These are phyloP conservation scores for Actinidia polygama DNA, from an alignment of 179 eudicot species.

Conservation along the genomic window DNA sequence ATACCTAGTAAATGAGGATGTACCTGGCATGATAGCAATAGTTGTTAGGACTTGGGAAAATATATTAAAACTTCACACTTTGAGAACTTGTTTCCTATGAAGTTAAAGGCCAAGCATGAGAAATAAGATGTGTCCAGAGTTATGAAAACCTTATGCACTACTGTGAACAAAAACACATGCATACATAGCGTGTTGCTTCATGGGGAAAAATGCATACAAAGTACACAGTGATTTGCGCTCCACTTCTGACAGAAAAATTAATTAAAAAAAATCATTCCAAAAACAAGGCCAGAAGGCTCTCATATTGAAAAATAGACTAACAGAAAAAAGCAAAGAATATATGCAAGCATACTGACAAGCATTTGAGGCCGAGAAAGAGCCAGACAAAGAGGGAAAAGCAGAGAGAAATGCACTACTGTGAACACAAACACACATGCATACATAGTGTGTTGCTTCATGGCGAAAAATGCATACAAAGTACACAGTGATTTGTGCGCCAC, in stretches of 20 bases:
- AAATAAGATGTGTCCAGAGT: neutral
- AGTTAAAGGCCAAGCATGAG: neutral
- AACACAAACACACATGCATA: too few relatives aligned
- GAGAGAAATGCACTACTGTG: too few relatives aligned
- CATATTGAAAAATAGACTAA: neutral
- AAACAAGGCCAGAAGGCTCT: neutral
- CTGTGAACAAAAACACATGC: neutral
- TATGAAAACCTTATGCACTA: neutral
- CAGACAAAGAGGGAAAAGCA: neutral
- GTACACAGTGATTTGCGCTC: neutral
- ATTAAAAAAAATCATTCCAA: neutral
- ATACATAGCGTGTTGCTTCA: neutral
- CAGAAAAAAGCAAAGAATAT: neutral
- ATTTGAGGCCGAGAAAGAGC: neutral
- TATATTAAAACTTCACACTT: neutral
- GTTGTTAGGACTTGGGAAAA: neutral
- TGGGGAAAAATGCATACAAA: neutral
- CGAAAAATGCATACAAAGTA: too few relatives aligned
- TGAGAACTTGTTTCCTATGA: neutral
- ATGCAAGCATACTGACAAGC: conserved; percentile 3
- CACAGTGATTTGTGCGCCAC: too few relatives aligned
- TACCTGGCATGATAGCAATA: conserved; percentile 38
- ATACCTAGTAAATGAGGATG: conserved; percentile 65
- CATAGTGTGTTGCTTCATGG: too few relatives aligned
- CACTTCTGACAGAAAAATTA: neutral